These are phyloP conservation scores for Ogataea naganishii DNA, from an alignment of 805 yeast species.

Conservation along the genomic window DNA sequence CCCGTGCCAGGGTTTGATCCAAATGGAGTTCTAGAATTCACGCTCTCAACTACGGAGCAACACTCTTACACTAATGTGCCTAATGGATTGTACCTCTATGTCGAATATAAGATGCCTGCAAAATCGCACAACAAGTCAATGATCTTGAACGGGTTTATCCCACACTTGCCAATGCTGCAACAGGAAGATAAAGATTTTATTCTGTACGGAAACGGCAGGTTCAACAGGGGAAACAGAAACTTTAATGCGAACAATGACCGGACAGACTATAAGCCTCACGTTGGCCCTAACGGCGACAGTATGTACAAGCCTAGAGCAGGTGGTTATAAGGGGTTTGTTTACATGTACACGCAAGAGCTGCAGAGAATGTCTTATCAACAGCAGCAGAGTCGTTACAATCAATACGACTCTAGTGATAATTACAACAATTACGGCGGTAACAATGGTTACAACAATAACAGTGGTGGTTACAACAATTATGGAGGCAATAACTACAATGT, in stretches of 20 bases:
- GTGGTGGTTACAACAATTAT: slow-evolving; percentile 8
- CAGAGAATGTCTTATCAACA: slow-evolving; percentile 15
- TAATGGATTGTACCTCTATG: slow-evolving; percentile 28
- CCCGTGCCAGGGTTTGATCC: slow-evolving; percentile 28
- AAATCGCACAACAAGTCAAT: slow-evolving; percentile 65
- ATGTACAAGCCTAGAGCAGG: slow-evolving; percentile 41
- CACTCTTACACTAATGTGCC: slow-evolving; percentile 24
- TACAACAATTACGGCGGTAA: slow-evolving; percentile 5
- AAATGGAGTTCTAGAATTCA: slow-evolving; percentile 29
- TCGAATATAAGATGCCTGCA: slow-evolving; percentile 55
- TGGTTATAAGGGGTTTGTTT: slow-evolving; percentile 38
- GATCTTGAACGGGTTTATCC: slow-evolving; percentile 70
- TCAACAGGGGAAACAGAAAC: slow-evolving; percentile 21
- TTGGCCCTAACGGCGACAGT: slow-evolving; percentile 41
- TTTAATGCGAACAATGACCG: slow-evolving; percentile 13
- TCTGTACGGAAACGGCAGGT: slow-evolving; percentile 33
- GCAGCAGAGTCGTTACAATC: slow-evolving; percentile 8
- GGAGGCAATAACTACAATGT: slow-evolving; percentile 5
- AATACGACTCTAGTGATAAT: slow-evolving; percentile 3
- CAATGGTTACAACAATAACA: slow-evolving; percentile 4
- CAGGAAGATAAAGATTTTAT: slow-evolving; percentile 63
- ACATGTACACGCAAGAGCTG: slow-evolving; percentile 21
- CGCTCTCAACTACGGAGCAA: slow-evolving; percentile 25
- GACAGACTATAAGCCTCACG: slow-evolving; percentile 31
- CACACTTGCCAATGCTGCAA: slow-evolving; percentile 52